A percentile compares a stretch with the other conserved stretches of the same genome.
Conservation (phyloP, 257 asterid genomes). For the Ophiorrhiza pumila region DNA sequence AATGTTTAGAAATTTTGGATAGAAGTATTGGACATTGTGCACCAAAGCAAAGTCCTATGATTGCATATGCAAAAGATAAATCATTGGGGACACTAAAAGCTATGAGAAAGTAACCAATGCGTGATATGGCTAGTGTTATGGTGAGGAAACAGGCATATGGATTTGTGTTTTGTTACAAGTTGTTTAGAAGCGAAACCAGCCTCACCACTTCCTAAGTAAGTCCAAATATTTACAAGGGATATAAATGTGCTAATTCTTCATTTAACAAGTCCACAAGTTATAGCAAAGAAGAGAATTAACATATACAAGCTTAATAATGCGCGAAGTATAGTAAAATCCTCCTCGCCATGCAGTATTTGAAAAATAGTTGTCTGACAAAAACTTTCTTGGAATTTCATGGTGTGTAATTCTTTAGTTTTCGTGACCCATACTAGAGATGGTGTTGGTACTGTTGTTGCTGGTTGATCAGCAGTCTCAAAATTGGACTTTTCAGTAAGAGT, state of each 20-base stretch:
- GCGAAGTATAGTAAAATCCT: constrained; percentile 71
- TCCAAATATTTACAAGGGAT: constrained; percentile 80
- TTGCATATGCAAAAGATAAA: constrained; percentile 64
- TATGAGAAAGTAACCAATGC: constrained; percentile 60
- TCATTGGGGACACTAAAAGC: constrained; percentile 61
- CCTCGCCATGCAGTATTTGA: constrained; percentile 57
- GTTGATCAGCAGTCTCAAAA: not conserved
- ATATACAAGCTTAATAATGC: constrained; percentile 66
- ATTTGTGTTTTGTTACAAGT: constrained; percentile 45
- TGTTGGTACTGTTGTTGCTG: not conserved
- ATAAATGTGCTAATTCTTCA: constrained; percentile 70
- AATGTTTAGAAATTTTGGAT: constrained; percentile 72
- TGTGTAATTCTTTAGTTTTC: not conserved
- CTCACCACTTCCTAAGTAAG: constrained; percentile 63
- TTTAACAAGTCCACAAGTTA: constrained; percentile 67
- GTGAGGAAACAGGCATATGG: constrained; percentile 76
- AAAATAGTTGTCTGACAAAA: constrained; percentile 64
- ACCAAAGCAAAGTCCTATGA: constrained; percentile 80
- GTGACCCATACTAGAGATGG: too few relatives aligned
- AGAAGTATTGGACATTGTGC: constrained; percentile 83
- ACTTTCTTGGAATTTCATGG: constrained; percentile 16
- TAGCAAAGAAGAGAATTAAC: constrained; percentile 55
- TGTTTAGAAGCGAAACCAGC: constrained; percentile 65
- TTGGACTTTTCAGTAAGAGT: constrained; percentile 30
- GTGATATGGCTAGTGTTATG: constrained; percentile 36